Percentiles rank a stretch among this genome's conserved stretches.
Evolutionary conservation across 345 rosid species (phyloP).

Genomic region (Rhodomyrtus tomentosa): DNA sequence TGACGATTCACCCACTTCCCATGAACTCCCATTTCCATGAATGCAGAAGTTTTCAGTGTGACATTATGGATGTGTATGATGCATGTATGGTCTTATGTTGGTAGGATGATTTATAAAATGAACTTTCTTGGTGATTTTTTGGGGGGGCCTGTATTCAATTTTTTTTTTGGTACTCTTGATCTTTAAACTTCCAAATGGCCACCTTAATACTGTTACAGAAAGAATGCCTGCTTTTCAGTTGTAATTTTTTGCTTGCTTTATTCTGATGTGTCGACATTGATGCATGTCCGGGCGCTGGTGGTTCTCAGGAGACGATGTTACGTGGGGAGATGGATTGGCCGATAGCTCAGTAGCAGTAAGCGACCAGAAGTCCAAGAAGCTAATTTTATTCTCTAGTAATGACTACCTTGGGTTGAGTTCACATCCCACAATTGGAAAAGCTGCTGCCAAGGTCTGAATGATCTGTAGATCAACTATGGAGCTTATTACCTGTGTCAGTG

Average conservation of each 20-base stretch:
- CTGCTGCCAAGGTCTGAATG: slow-evolving; percentile 63
- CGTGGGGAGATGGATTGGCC: slow-evolving; percentile 12
- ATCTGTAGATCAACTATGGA: not conserved
- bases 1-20: not conserved
- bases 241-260: not conserved
- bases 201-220: not conserved
- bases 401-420: slow-evolving; percentile 93
- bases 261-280: not conserved
- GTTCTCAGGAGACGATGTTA: slow-evolving; percentile 51
- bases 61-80: not conserved
- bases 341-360: slow-evolving; percentile 2
- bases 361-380: slow-evolving; percentile 34
- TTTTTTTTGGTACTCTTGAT: not conserved
- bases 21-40: not conserved
- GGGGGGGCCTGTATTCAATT: not conserved
- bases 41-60: not conserved
- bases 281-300: not conserved
- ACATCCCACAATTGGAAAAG: slow-evolving; percentile 72
- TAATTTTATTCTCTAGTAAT: slow-evolving; percentile 85
- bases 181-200: not conserved
- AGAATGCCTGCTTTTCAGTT: not conserved
- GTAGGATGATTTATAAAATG: not conserved
- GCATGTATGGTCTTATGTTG: not conserved
- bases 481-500: not conserved
- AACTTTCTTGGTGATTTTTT: not conserved